phyloP scores from a whole-genome alignment of 169 alveolate species.

The Plasmodium yoelii region DNA sequence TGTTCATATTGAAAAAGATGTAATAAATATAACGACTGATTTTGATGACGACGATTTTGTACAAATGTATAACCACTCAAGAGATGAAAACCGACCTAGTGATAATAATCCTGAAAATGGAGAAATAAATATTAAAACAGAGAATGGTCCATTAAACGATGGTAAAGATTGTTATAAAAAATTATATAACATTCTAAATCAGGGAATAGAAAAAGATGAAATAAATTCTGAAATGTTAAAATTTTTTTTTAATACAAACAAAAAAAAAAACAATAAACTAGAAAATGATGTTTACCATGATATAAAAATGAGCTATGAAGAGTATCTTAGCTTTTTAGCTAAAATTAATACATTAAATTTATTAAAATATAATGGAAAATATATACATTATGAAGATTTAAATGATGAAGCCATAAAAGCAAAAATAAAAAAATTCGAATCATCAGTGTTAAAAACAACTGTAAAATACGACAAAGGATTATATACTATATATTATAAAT shows the following conservation, averaged over 20 bases:
- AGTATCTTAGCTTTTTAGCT: constrained; percentile 74
- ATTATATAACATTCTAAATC: not conserved
- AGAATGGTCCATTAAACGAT: not conserved
- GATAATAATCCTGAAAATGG: not conserved
- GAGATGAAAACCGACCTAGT: not conserved
- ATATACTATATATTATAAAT: constrained; percentile 79
- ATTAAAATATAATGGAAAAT: constrained; percentile 73
- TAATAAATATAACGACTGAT: constrained; percentile 58
- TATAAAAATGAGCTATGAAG: constrained; percentile 73
- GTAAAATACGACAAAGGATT: constrained; percentile 78
- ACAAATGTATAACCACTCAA: not conserved
- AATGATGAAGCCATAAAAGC: constrained; percentile 29
- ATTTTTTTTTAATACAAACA: constrained; percentile 4
- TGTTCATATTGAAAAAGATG: constrained; percentile 25
- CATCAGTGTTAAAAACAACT: constrained; percentile 73
- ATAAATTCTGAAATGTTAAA: constrained; percentile 44
- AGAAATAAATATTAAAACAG: not conserved
- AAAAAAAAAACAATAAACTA: constrained; percentile 4
- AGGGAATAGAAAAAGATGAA: not conserved
- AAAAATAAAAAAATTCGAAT: constrained; percentile 75
- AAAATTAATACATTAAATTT: constrained; percentile 49
- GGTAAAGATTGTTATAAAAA: not conserved
- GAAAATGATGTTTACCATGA: constrained; percentile 31
- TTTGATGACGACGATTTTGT: constrained; percentile 33
- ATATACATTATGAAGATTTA: constrained; percentile 77